These are phyloP conservation scores for Dactylella cylindrospora DNA, from an alignment of 2,329 filamentous ascomycete genomes.

Conservation along the genomic window DNA sequence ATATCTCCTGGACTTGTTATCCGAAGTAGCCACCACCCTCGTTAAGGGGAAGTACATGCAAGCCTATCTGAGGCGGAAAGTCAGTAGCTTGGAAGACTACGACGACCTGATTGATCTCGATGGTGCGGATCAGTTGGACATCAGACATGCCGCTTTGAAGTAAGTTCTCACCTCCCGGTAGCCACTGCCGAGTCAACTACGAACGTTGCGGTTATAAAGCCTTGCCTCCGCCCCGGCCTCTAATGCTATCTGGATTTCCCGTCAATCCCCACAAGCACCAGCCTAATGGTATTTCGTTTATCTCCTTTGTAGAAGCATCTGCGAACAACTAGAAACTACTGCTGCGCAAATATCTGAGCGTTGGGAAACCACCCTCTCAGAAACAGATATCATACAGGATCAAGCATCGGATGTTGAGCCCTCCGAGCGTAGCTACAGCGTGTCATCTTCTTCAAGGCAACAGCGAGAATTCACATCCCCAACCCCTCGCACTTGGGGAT, in stretches of 20 bases:
- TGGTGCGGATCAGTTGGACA: too few species aligned
- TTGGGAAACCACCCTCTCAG: neutral
- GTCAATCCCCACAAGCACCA: too few species aligned
- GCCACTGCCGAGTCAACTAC: too few species aligned
- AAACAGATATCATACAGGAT: too few species aligned
- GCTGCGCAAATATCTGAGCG: neutral
- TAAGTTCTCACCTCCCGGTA: conserved; percentile 1
- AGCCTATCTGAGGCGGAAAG: neutral
- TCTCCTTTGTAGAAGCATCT: neutral
- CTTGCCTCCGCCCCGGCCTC: neutral
- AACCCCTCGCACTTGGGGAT: too few species aligned
- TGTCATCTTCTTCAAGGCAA: too few species aligned
- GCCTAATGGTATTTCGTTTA: too few species aligned
- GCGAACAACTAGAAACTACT: neutral
- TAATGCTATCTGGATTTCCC: neutral
- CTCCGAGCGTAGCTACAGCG: too few species aligned
- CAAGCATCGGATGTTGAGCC: too few species aligned
- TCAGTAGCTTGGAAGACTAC: too few species aligned
- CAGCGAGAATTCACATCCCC: too few species aligned
- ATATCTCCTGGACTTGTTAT: neutral
- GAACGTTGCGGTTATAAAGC: neutral
- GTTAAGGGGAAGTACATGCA: neutral
- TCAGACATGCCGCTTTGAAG: neutral
- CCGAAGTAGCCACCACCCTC: neutral
- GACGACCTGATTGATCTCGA: too few species aligned